These are phyloP conservation scores for Panaeolus cyanescens DNA, from an alignment of 768 basidiomycete genomes.

Conservation along the genomic window DNA sequence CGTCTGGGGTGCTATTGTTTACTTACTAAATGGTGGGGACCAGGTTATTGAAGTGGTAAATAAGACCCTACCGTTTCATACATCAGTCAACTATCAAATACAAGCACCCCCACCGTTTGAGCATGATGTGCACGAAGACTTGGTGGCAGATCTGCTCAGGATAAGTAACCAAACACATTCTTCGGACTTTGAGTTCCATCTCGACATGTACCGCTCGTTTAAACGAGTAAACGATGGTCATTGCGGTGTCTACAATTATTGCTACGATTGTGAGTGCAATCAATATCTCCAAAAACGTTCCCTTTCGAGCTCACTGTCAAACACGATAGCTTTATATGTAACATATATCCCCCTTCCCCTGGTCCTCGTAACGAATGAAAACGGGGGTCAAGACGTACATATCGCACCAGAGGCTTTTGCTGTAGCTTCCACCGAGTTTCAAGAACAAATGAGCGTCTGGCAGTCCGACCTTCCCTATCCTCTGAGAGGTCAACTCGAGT, in stretches of 20 bases:
- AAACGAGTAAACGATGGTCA: slow-evolving; percentile 62
- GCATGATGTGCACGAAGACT: slow-evolving; percentile 57
- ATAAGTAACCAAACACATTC: slow-evolving; percentile 44
- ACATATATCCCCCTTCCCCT: slow-evolving; percentile 53
- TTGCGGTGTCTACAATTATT: slow-evolving; percentile 28
- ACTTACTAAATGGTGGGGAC: background rate
- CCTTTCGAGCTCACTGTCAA: slow-evolving; percentile 2
- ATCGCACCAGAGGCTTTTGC: slow-evolving; percentile 57
- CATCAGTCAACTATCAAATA: slow-evolving; percentile 62
- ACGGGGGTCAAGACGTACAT: slow-evolving; percentile 49
- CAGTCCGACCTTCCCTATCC: slow-evolving; percentile 48
- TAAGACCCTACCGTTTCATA: slow-evolving; percentile 61
- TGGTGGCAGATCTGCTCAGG: slow-evolving; percentile 49
- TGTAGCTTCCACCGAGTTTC: slow-evolving; percentile 51
- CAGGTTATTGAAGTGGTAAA: slow-evolving; percentile 60
- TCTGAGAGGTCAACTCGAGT: slow-evolving; percentile 47
- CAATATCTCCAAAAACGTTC: slow-evolving; percentile 21
- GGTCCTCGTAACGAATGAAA: slow-evolving; percentile 42
- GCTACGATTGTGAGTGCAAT: slow-evolving; percentile 22
- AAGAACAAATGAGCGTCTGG: slow-evolving; percentile 54
- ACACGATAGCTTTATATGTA: slow-evolving; percentile 37
- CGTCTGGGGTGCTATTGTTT: background rate
- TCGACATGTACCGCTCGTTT: slow-evolving; percentile 55
- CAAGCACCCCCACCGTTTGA: slow-evolving; percentile 55
- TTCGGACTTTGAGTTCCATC: slow-evolving; percentile 57